These are phyloP conservation scores for Phytophthora palmivora DNA, from an alignment of 352 stramenopile species.

Conservation along the genomic window DNA sequence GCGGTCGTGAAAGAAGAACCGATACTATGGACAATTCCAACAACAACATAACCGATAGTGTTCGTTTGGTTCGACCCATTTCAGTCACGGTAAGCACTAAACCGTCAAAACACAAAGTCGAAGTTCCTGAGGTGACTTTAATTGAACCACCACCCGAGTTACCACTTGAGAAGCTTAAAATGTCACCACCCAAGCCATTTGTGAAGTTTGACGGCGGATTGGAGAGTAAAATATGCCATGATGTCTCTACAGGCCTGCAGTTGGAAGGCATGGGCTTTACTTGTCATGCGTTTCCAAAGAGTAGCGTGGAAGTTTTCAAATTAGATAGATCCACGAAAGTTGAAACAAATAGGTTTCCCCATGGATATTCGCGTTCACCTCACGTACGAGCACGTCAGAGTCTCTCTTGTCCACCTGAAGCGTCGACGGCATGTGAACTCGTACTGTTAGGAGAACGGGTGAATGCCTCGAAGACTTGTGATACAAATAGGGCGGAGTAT, in stretches of 20 bases:
- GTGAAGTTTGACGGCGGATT: conserved; percentile 17
- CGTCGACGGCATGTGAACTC: conserved; percentile 9
- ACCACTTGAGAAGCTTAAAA: neutral
- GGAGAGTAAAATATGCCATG: neutral
- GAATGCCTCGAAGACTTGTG: conserved; percentile 1
- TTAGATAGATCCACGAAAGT: neutral
- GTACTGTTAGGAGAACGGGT: conserved; percentile 26
- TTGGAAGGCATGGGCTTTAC: conserved; percentile 19
- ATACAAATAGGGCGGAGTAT: neutral
- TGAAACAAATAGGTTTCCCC: neutral
- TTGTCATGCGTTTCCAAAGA: neutral
- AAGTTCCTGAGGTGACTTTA: neutral
- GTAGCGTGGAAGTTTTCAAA: neutral
- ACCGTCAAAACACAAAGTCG: conserved; percentile 5
- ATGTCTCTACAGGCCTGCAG: conserved; percentile 2
- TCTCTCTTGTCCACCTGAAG: neutral
- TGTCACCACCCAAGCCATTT: conserved; percentile 16
- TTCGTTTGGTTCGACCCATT: conserved; percentile 15
- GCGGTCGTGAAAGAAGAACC: neutral
- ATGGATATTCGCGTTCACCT: neutral
- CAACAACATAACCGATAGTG: neutral
- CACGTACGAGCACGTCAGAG: neutral
- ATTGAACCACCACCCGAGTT: neutral
- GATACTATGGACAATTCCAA: neutral
- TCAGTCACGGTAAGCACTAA: conserved; percentile 28